A percentile compares a stretch with the other conserved stretches of the same genome.
phyloP scores from a whole-genome alignment of 2,329 filamentous ascomycete species.

The Grosmannia serpens region DNA sequence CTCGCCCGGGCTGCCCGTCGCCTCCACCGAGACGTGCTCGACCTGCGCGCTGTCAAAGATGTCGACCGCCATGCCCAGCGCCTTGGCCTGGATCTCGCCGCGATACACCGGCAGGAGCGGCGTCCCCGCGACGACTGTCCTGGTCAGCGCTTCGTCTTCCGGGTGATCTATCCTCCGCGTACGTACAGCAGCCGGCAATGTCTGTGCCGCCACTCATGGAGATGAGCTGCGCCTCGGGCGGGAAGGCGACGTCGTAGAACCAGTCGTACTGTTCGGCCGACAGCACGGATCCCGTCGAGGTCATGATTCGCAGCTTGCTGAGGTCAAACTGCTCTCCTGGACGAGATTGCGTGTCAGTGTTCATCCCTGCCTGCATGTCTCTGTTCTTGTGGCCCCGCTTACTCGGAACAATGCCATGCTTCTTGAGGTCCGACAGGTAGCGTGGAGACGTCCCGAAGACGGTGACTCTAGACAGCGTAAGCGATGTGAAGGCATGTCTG shows the following conservation, averaged over 20 bases:
- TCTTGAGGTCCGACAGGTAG: constrained; percentile 30
- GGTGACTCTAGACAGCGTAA: background rate
- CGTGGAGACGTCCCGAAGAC: constrained; percentile 29
- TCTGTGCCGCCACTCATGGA: constrained; percentile 35
- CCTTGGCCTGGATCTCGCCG: constrained; percentile 32
- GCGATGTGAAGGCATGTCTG: background rate
- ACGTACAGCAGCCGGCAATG: constrained; percentile 30
- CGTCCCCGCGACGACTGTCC: constrained; percentile 4
- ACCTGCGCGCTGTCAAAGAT: constrained; percentile 27
- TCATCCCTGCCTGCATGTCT: background rate
- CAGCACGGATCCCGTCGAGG: constrained; percentile 31
- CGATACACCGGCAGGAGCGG: constrained; percentile 19
- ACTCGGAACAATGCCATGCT: constrained; percentile 21
- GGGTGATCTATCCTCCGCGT: constrained; percentile 1
- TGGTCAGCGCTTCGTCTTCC: background rate
- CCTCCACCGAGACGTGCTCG: constrained; percentile 17
- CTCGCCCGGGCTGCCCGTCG: constrained; percentile 27
- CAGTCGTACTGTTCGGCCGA: constrained; percentile 29
- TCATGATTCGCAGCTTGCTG: constrained; percentile 19
- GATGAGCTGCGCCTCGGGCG: constrained; percentile 24
- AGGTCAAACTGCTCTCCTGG: background rate
- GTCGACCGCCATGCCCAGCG: constrained; percentile 34
- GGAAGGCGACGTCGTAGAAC: constrained; percentile 29
- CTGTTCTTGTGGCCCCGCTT: constrained; percentile 4
- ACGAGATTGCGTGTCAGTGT: background rate